phyloP scores from a whole-genome alignment of 805 yeast species.

The Lachancea quebecensis region DNA sequence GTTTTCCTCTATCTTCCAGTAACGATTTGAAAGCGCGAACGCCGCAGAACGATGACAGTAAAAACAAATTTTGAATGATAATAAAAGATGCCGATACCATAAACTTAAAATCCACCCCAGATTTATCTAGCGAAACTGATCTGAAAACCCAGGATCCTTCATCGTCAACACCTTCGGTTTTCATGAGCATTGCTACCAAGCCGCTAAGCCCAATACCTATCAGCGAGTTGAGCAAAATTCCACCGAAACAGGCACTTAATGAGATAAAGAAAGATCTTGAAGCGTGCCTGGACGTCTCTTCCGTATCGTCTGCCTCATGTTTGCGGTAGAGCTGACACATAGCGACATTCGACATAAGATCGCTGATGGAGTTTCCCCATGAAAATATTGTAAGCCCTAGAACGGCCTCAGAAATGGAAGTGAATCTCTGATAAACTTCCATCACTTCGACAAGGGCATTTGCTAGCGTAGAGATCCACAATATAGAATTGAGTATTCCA shows the following conservation, averaged over 20 bases:
- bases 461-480: slow-evolving; percentile 31
- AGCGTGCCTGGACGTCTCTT: slow-evolving; percentile 17
- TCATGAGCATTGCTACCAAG: slow-evolving; percentile 35
- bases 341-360: slow-evolving; percentile 76
- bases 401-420: slow-evolving; percentile 64
- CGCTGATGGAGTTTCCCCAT: slow-evolving; percentile 90
- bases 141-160: slow-evolving; percentile 22
- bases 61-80: slow-evolving; percentile 16
- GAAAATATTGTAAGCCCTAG: slow-evolving; percentile 92
- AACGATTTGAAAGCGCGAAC: not conserved
- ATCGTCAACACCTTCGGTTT: slow-evolving; percentile 6
- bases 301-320: slow-evolving; percentile 17
- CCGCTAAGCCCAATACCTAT: slow-evolving; percentile 82
- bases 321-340: slow-evolving; percentile 52
- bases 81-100: slow-evolving; percentile 22
- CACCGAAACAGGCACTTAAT: slow-evolving; percentile 87
- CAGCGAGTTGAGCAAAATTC: slow-evolving; percentile 74
- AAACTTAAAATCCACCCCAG: slow-evolving; percentile 17
- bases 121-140: slow-evolving; percentile 15
- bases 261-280: slow-evolving; percentile 85
- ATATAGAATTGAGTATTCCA: slow-evolving; percentile 28
- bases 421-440: slow-evolving; percentile 28
- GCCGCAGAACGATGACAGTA: slow-evolving; percentile 17
- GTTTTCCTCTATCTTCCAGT: slow-evolving; percentile 1
- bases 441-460: slow-evolving; percentile 31